phyloP scores from a whole-genome alignment of 805 yeast species.

The Pichia exigua region DNA sequence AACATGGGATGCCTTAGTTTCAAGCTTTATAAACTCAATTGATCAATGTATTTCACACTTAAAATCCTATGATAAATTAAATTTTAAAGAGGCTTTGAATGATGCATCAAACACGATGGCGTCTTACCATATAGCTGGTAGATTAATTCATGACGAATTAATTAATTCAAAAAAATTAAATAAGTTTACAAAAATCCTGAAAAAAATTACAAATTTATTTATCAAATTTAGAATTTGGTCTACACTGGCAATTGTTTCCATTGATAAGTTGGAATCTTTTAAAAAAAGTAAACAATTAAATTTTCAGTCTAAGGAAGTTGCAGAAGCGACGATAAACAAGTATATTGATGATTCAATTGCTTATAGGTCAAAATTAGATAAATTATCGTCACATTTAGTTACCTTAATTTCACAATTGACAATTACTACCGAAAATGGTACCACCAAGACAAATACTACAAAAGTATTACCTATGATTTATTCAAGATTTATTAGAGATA shows the following conservation, averaged over 20 bases:
- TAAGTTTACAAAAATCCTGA: slow-evolving; percentile 41
- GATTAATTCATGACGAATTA: slow-evolving; percentile 47
- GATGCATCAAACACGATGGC: slow-evolving; percentile 46
- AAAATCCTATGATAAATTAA: slow-evolving; percentile 39
- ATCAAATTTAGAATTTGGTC: slow-evolving; percentile 55
- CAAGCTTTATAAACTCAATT: slow-evolving; percentile 39
- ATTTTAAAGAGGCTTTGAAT: slow-evolving; percentile 48
- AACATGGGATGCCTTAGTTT: slow-evolving; percentile 51
- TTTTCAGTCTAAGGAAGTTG: neutral
- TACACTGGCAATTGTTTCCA: neutral
- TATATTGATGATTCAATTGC: neutral
- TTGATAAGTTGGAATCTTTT: neutral
- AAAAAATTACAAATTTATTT: slow-evolving; percentile 44
- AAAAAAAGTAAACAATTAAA: neutral
- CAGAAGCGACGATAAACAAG: neutral
- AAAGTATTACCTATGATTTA: slow-evolving; percentile 50
- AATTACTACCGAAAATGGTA: neutral
- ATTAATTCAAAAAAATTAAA: slow-evolving; percentile 38
- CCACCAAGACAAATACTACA: slow-evolving; percentile 8
- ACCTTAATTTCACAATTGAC: neutral
- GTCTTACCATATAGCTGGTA: slow-evolving; percentile 44
- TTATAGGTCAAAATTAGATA: slow-evolving; percentile 1
- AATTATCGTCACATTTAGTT: neutral
- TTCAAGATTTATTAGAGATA: slow-evolving; percentile 59
- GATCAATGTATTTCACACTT: slow-evolving; percentile 45